Evolutionary conservation across 2,329 filamentous ascomycete genomes (phyloP).

Genomic region (Diaporthe velutina): DNA sequence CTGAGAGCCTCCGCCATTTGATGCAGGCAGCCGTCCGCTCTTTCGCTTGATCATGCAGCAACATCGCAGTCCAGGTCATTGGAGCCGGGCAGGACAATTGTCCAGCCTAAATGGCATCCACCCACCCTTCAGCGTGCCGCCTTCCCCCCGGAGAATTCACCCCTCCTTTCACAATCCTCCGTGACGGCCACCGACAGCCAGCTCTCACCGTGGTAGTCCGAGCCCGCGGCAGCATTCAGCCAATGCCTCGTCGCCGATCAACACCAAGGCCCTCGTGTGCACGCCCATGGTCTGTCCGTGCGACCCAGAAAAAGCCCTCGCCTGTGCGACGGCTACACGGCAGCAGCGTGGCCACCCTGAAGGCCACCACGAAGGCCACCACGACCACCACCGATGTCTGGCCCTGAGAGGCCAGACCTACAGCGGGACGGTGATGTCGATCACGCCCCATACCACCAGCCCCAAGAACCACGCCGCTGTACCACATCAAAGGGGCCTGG

Average conservation of each 20-base stretch:
- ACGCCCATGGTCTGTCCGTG: background rate
- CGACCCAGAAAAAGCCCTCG: background rate
- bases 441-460: background rate
- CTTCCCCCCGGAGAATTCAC: background rate
- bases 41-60: background rate
- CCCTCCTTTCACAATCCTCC: background rate
- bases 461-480: background rate
- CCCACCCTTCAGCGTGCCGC: background rate
- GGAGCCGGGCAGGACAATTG: background rate
- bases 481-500: background rate
- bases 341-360: slow-evolving; percentile 9
- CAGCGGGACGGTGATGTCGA: background rate
- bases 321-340: slow-evolving; percentile 21
- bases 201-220: background rate
- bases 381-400: background rate
- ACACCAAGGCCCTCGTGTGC: background rate
- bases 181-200: background rate
- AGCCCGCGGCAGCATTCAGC: background rate
- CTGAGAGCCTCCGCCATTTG: background rate
- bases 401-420: background rate
- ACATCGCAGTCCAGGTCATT: background rate
- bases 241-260: background rate
- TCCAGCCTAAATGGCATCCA: no score
- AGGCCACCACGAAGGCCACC: background rate
- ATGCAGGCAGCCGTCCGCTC: background rate